Percentiles rank a stretch among this genome's conserved stretches.
These are phyloP conservation scores for Neostapfia colusana DNA, from an alignment of 176 grass and related monocot genomes.

Conservation along the genomic window DNA sequence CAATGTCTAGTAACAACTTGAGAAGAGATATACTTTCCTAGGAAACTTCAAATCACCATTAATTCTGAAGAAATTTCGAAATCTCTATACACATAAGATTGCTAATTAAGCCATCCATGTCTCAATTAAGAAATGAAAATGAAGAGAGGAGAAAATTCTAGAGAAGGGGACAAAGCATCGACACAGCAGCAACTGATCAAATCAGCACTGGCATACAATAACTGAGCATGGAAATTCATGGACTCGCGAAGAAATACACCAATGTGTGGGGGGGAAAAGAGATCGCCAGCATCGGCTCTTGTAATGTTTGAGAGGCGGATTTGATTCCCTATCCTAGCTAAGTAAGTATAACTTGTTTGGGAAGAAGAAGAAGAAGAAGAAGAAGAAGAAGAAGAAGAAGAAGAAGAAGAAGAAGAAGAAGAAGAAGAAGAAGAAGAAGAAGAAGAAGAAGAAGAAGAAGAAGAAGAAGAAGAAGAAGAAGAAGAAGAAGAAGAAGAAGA, in stretches of 20 bases:
- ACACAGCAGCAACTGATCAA: background rate
- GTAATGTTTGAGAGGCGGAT: too few species aligned
- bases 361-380: too few species aligned
- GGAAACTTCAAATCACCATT: background rate
- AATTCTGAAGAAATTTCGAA: constrained; percentile 33
- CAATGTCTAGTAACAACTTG: background rate
- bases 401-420: too few species aligned
- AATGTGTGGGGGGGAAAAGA: background rate
- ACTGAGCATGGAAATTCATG: background rate
- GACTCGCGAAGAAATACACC: background rate
- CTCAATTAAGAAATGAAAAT: constrained; percentile 8
- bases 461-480: too few species aligned
- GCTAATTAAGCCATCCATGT: constrained; percentile 27
- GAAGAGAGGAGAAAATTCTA: constrained; percentile 27
- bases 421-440: too few species aligned
- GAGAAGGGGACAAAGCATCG: background rate
- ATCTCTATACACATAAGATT: constrained; percentile 22
- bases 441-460: too few species aligned
- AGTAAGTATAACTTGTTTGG: too few species aligned
- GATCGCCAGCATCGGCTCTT: background rate
- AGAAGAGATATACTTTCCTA: background rate
- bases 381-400: too few species aligned
- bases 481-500: too few species aligned
- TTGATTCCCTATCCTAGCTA: too few species aligned
- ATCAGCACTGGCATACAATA: background rate